Percentiles rank a stretch among this genome's conserved stretches.
These are phyloP conservation scores for Apiotrichum mycotoxinovorans DNA, from an alignment of 1,284 basidiomycete genomes.

Conservation along the genomic window DNA sequence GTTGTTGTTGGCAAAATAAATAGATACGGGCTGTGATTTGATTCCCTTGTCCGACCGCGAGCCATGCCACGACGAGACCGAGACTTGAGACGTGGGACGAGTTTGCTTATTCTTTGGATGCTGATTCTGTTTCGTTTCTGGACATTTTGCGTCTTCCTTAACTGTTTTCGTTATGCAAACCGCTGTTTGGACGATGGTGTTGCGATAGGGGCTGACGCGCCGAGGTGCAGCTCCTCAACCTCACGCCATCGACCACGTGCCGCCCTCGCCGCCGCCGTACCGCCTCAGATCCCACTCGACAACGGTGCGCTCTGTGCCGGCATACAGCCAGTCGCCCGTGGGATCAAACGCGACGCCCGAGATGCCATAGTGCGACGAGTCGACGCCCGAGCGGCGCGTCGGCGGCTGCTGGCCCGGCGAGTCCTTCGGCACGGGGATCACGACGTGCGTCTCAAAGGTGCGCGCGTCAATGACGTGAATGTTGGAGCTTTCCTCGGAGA, in stretches of 20 bases:
- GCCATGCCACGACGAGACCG: no score
- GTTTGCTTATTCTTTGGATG: no score
- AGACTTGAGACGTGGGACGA: no score
- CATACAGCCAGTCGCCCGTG: conserved; percentile 47
- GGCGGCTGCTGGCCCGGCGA: neutral
- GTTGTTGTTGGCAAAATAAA: no score
- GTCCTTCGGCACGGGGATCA: conserved; percentile 39
- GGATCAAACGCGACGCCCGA: conserved; percentile 48
- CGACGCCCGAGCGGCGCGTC: conserved; percentile 23
- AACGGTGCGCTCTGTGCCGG: conserved; percentile 46
- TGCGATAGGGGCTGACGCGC: no score
- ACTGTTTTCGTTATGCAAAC: no score
- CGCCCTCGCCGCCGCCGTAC: conserved; percentile 33
- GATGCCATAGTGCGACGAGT: conserved; percentile 41
- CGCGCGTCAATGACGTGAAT: conserved; percentile 50
- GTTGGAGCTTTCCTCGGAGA: conserved; percentile 42
- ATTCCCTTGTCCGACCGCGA: no score
- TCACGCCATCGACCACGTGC: conserved; percentile 42
- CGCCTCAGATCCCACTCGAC: conserved; percentile 50
- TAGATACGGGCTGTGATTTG: no score
- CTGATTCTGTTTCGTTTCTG: no score
- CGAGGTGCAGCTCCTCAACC: no score
- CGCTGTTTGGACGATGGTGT: no score
- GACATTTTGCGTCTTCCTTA: no score
- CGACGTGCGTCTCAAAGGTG: conserved; percentile 46